Evolutionary conservation across 148 eudicot species (phyloP).

Genomic region (Drosera capensis): DNA sequence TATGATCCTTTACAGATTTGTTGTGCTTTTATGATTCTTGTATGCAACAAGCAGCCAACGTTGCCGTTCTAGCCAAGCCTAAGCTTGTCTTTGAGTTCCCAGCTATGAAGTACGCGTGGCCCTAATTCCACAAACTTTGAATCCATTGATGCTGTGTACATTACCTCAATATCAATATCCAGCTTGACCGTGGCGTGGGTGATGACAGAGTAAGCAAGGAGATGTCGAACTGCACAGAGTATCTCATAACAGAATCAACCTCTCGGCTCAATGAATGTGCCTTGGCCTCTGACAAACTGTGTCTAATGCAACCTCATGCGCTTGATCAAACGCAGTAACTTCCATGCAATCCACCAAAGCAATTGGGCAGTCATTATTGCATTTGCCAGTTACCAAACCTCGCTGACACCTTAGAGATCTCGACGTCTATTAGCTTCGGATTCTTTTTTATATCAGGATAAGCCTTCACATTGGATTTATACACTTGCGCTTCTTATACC

Average conservation of each 20-base stretch:
- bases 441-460: no score
- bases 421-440: no score
- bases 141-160: constrained; percentile 9
- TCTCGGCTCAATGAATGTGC: constrained; percentile 11
- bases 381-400: no score
- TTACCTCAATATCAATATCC: constrained; percentile 12
- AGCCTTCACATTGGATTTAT: no score
- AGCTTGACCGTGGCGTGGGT: constrained; percentile 17
- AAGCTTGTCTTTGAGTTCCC: constrained; percentile 8
- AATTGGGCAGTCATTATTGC: no score
- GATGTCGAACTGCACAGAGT: constrained; percentile 13
- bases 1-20: no score
- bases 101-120: constrained; percentile 13
- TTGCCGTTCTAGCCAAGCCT: constrained; percentile 9
- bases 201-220: constrained; percentile 12
- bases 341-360: no score
- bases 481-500: constrained; percentile 21
- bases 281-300: constrained; percentile 30
- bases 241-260: constrained; percentile 12
- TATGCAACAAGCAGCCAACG: constrained; percentile 21
- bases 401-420: no score
- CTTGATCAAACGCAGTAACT: constrained; percentile 53
- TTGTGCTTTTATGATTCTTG: constrained; percentile 16
- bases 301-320: constrained; percentile 47
- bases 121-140: constrained; percentile 11